Base-by-base conservation (phyloP, 768 basidiomycete genomes). In the Leucocoprinus birnbaumii region DNA sequence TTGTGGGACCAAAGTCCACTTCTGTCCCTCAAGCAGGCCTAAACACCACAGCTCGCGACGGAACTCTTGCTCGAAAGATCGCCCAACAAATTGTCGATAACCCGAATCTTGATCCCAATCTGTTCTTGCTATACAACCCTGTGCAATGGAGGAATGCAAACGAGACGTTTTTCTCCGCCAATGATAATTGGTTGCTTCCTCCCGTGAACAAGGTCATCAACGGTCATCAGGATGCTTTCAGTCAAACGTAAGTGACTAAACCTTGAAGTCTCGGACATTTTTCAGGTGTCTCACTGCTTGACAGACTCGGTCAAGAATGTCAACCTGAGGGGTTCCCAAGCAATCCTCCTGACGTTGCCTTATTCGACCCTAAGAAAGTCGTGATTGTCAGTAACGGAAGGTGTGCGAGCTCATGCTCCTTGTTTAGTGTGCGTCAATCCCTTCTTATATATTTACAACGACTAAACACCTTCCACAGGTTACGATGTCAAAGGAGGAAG, bases 401-500 rank as follows among this genome's bases (percentile, higher is more conserved):
- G 69, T 80, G 74, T 60, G 80, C 75, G 7, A 78, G 78, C 54
- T 77, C 78, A 13, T 79, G 78, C 61, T 74, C 75, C 3, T 58
- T 77, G 38, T 79, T 79, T 63, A 75, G 74, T 56, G 76, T 77
- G 53, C 27, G 73, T 71, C 66, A 64, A 60, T 59, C 6, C 10
- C 56, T 4, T 13, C 35, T 8, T 21, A 18, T 22, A 24, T 53
- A 5, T 10, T n/a, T 2, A 21, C 45, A 35, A 27, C 16, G 38
- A 3, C 38, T 54, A 45, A 40, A 3, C 52, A 6, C 31, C 1
- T 47, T 25, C 11, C 11, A 31, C 55, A 83, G 80, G 75, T 84
- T 53, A 80, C 82, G 19, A 83, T 86, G 83, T 66, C 75, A 13
- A 85, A 84, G 63, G 66, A 76, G 34, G 80, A 85, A 64, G 80